Evolutionary conservation across 2,329 filamentous ascomycete species (phyloP), one percentile per base, ranked within the genome.

Genomic region (Xylaria sp.): DNA sequence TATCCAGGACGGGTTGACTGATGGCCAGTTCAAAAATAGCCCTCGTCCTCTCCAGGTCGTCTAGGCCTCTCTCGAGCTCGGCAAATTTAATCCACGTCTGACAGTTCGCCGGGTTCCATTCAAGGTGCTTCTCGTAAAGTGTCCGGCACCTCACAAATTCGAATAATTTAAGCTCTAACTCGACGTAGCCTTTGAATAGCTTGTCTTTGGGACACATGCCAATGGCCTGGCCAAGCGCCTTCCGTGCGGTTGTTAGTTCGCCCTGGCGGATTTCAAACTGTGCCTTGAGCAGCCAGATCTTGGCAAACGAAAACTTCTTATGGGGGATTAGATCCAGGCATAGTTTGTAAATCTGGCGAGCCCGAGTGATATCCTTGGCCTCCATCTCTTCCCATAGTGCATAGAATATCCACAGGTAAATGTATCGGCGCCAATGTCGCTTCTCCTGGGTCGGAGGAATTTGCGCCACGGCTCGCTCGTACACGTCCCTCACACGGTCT

Each of bases 381-480:
- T 95, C 91, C 80, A 93, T 90, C 81, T 99, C 96, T 80, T 98
- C 96, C 89, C 92, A 98, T 20, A 98, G 84, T 10, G 96, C 96
- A 81, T 98, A 99, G 82, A 98, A 98, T 52, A 98, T 89, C 94
- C 95, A 99, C 1, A 99, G 87, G 78, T 98, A 99, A 69, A 99
- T 97, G 81, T 99, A 99, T 44, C 96, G 88, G 73, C 96, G 88
- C 96, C 96, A 99, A 80, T 98, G 94, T 56, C 96, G 89, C 85
- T 99, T 99, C 80, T 98, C 96, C 75, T 97, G 93, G 23, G 94
- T 97, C 0, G 96, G 95, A 1, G 96, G 96, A 15, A 98, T 90
- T 78, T 99, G 95, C 5, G 96, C 94, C 74, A 99, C 97, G 1
- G 96, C 96, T 75, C 94, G 89, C 82, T 99, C 96, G 81, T 98